Evolutionary conservation across 306 rosid genomes (phyloP).

Genomic region (Sophora flavescens): DNA sequence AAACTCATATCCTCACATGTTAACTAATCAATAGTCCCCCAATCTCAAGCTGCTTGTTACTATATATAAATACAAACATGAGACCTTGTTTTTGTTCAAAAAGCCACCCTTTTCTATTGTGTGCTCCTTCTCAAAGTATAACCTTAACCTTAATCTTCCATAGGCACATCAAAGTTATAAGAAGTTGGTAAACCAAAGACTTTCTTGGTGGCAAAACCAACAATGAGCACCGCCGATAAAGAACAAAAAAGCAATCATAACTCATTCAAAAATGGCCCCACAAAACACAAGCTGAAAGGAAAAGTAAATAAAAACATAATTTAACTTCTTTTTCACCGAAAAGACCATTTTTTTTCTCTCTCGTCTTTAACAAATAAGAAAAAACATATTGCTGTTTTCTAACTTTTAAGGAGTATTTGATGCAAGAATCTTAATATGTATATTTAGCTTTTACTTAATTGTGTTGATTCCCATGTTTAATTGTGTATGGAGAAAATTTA

Average conservation of each 20-base stretch:
- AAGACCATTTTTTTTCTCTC: too few species aligned
- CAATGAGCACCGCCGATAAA: slow-evolving; percentile 42
- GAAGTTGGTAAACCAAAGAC: slow-evolving; percentile 48
- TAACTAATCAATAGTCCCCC: neutral
- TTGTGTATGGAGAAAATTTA: too few species aligned
- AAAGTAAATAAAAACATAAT: neutral
- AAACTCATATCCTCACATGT: neutral
- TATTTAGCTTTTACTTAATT: too few species aligned
- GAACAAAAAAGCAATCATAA: slow-evolving; percentile 9
- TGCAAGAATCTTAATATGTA: too few species aligned
- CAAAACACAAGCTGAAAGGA: slow-evolving; percentile 23
- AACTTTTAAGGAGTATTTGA: too few species aligned
- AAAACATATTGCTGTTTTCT: too few species aligned
- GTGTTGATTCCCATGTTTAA: too few species aligned
- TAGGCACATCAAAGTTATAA: neutral
- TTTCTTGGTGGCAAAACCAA: slow-evolving; percentile 41
- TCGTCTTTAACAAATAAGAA: too few species aligned
- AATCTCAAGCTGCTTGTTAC: slow-evolving; percentile 1
- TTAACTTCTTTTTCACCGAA: neutral
- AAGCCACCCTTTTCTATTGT: neutral
- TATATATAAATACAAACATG: neutral
- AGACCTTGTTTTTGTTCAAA: neutral
- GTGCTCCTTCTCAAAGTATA: neutral
- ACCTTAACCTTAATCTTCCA: neutral
- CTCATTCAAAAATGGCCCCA: slow-evolving; percentile 35